Evolutionary conservation across 345 rosid species (phyloP), one percentile per base, ranked within the genome.

Genomic region (Nephelium lappaceum): DNA sequence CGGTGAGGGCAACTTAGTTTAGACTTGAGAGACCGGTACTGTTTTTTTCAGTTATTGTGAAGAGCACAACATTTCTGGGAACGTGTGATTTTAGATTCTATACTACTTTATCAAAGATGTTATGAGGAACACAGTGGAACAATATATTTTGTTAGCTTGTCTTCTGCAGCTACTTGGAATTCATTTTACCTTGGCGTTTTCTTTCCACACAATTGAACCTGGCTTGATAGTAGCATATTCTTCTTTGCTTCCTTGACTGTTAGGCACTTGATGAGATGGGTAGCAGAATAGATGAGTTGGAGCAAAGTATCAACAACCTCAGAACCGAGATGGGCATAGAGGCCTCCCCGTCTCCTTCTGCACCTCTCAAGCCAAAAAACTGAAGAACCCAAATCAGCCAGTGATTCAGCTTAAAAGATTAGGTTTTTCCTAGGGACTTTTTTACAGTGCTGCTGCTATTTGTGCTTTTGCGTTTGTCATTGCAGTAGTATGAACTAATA

Each of bases 221-320:
- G 53, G 39, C 65, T 45, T 12, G 36, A 25, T 43, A 66, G 36
- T 18, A 47, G 38, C 75, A 66, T 10, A 43, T 62, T 45, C 3
- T 60, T 72, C 14, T 43, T 79, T 31, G 36, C 3, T 81, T 88
- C 93, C 84, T 92, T 91, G 88, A 86, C 92, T 80, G 63, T 64
- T 49, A 79, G 84, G 81, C 88, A 95, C 97, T 92, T 73, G 98
- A 95, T 87, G 99, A 95, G 71, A 95, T 93, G 97, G 96, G 95
- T 78, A 77, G 62, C 81, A 87, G 91, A 84, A 92, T 93, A 71
- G 91, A 91, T 77, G 93, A 95, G 79, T 84, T 92, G 84, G 97
- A 95, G 88, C 91, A 90, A 83, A 92, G 93, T 89, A 86, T 95
- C 83, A 89, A 90, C 38, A 97, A 91, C 63, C 90, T 93, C 69